Base-by-base conservation (phyloP, 2,329 filamentous ascomycete genomes). In the Tolypocladium tundrense region DNA sequence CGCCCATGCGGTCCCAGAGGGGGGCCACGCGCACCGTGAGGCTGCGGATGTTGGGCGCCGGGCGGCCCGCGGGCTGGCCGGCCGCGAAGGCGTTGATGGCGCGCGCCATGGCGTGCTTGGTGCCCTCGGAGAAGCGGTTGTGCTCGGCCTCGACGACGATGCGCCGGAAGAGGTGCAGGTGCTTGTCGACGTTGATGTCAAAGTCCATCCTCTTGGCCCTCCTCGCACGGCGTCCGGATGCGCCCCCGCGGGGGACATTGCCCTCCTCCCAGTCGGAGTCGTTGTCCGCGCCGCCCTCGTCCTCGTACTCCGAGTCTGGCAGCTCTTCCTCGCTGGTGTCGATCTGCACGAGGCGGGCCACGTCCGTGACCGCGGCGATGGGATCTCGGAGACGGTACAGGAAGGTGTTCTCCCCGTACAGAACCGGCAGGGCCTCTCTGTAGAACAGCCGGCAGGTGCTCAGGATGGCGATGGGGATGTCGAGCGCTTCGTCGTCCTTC, bases 401-500 rank as follows among this genome's bases (percentile, higher is more conserved):
- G 59, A 82, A 82, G 0, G 55, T 69, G 54, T 82, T 82, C 35
- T 73, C 68, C 3, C 76, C 74, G 58, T 79, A 83, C 1, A 83
- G 68, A 5, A 81, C 64, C 1, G 63, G 63, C 2, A 70, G 60
- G 2, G 73, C 75, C 63, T 80, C 76, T 0, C 53, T 8, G 39
- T 70, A 70, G 35, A 78, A 61, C 1, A 59, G 56, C 3, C 60
- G 63, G 65, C 72, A 76, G 2, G 67, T 68, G 3, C 60, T 56
- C 31, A 82, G 65, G 50, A 83, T 72, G 0, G 59, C 60, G 2
- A 70, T 66, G 10, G 72, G 59, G 0, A 79, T 69, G 0, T 61
- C 60, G 1, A 68, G 61, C 8, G 61, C 64, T 54, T 67, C 60
- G 7, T 45, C 27, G 16, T 42, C 31, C 13, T 31, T 16, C 3